Base-by-base conservation (phyloP, 1,284 basidiomycete genomes). In the Microbotryum saponariae region DNA sequence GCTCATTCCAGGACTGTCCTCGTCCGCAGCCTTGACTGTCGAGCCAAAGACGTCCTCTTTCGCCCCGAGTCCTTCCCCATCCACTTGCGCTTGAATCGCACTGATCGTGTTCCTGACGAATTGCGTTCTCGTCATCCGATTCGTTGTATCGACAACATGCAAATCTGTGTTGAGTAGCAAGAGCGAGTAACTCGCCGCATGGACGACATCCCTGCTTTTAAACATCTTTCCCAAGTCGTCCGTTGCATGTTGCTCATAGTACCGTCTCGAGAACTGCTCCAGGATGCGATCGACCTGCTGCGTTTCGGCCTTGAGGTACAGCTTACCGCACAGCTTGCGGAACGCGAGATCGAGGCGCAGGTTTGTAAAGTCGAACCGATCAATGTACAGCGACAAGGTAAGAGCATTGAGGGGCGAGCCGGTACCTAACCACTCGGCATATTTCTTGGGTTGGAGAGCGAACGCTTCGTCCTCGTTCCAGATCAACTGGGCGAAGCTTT, bases 221-320 rank as follows among this genome's bases (percentile, higher is more conserved):
- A 52, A 51, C 8, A 47, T 31, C 66, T 84, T 89, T 33, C 89
- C 89, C 74, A 88, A 93, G 8, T 90, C 73, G 27, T 83, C 82
- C 3, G 78, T 79, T 0, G 88, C 86, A 74, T 98, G 97, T 74
- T 90, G 92, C 56, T 91, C 86, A 82, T 85, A 92, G 76, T 89
- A 99, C 9, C 91, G 82, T 51, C 84, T 79, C 65, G 88, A 89
- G 72, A 98, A 97, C 64, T 87, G 87, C 68, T 89, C 89, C 21
- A 99, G 80, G 69, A 99, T 96, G 49, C 94, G 85, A 76, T 98
- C 96, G 46, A 99, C 87, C 77, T 97, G 93, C 74, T 98, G 96
- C 0, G 94, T 96, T 77, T 99, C 94, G 2, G 87, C 94, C 74
- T 91, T 92, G 62, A 98, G 82, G 75, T 84, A 96, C 4, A 99